Base-by-base conservation (phyloP, 495 filamentous ascomycete genomes). In the Podospora conica region DNA sequence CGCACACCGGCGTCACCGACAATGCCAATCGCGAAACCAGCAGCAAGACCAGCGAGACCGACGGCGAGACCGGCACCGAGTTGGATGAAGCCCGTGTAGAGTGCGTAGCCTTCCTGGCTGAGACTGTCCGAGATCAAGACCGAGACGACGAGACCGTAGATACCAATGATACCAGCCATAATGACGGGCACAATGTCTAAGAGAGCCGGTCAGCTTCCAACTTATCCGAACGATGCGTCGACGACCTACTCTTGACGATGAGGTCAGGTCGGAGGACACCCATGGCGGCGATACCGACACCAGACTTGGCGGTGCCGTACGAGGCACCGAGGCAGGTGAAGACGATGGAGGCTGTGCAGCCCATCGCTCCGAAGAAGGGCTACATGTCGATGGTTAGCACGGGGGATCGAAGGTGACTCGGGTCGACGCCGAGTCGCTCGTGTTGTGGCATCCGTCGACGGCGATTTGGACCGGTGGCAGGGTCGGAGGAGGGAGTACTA, bases 141-240 rank as follows among this genome's bases (percentile, higher is more conserved):
- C 4, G 94, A 97, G 63, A 99, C 95, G 82, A 99, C 95, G 61
- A 99, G 87, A 73, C 95, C 95, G 85, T 99, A 99, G 81, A 99
- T 99, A 89, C 91, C 96, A 80, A 99, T 97, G 82, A 99, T 99
- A 98, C 95, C 95, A 84, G 95, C 95, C 95, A 99, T 99, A 86
- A 99, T 96, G 80, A 98, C 95, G 75, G 95, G 95, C 66, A 98
- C 93, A 76, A 98, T 96, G 85, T 98, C 95, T 98, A 10, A 5
- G 33, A 15, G 2, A 10, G 21, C 33, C 33, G 6, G 58, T 59
- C 18, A 59, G 58, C 40, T 59, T 29, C 24, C 64, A 22, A 24
- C 4, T 15, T 55, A 66, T 78, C 67, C 78, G 73, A 62, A 65
- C 33, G 33, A 2, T 20, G 21, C 20, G 24, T 10, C 8, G 25